These are phyloP conservation scores for Dryas drummondii DNA, from an alignment of 306 rosid species.

Conservation along the genomic window DNA sequence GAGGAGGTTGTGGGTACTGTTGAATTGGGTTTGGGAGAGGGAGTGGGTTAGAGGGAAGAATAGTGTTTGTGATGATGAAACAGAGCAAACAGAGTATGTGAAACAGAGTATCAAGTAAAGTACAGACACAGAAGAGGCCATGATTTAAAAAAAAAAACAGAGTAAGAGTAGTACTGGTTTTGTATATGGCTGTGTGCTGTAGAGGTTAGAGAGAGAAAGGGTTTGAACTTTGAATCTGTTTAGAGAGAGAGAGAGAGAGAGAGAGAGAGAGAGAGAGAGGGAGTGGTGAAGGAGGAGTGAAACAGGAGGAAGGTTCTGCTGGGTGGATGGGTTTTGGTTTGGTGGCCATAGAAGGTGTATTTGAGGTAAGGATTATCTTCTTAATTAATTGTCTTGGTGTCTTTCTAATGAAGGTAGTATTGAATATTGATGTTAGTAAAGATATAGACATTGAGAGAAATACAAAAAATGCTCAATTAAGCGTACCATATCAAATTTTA, in stretches of 20 bases:
- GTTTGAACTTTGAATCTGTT: too few species aligned
- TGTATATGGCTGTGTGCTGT: too few species aligned
- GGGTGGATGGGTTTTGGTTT: not conserved
- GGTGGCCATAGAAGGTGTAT: not conserved
- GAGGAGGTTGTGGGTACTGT: conserved; percentile 70
- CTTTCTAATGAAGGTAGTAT: too few species aligned
- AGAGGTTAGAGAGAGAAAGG: too few species aligned
- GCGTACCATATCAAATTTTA: too few species aligned
- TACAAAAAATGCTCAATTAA: too few species aligned
- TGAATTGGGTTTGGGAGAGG: conserved; percentile 58
- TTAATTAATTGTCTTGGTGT: not conserved
- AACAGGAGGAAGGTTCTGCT: conserved; percentile 25
- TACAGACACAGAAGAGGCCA: not conserved
- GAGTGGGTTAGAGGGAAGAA: conserved; percentile 66
- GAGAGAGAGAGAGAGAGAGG: not conserved
- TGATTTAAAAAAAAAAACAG: too few species aligned
- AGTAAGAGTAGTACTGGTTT: too few species aligned
- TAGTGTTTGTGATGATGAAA: conserved; percentile 33
- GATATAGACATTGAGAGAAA: too few species aligned
- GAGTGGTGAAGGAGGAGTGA: not conserved
- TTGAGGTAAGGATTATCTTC: not conserved
- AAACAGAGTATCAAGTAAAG: conserved; percentile 31
- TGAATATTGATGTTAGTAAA: too few species aligned
- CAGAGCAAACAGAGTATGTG: conserved; percentile 43
- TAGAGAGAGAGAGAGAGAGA: not conserved